These are phyloP conservation scores for Azolla pinnata DNA, from an alignment of 75 land plant species.

Conservation along the genomic window DNA sequence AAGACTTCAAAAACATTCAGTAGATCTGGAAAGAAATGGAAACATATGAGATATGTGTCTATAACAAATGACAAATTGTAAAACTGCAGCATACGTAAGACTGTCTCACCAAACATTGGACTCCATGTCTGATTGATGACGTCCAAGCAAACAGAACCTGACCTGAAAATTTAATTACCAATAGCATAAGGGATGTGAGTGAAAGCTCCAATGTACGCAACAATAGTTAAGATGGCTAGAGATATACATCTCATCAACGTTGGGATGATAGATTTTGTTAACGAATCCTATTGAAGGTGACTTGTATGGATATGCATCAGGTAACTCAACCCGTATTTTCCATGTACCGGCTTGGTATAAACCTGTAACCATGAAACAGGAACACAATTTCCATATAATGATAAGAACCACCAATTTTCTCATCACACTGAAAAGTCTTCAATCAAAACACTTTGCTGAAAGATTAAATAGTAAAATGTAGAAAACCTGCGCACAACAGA, in stretches of 20 bases:
- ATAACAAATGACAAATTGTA: constrained; percentile 2
- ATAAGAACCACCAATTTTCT: no score
- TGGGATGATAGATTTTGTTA: constrained; percentile 75
- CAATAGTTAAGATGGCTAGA: not conserved
- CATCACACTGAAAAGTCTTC: no score
- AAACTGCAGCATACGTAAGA: not conserved
- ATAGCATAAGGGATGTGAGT: not conserved
- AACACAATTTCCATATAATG: no score
- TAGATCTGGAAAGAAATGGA: constrained; percentile 26
- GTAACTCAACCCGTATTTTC: constrained; percentile 64
- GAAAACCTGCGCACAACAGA: no score
- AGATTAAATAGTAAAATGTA: no score
- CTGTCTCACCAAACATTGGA: constrained; percentile 35
- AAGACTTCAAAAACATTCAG: constrained; percentile 58
- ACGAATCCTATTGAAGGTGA: constrained; percentile 72
- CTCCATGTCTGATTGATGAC: constrained; percentile 38
- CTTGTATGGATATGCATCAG: constrained; percentile 72
- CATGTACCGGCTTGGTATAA: constrained; percentile 64
- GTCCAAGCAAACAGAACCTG: constrained; percentile 32
- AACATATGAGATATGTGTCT: not conserved
- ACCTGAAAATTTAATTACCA: no score
- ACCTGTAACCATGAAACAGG: no score
- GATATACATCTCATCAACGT: constrained; percentile 71
- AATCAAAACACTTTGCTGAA: no score
- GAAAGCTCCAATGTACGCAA: not conserved